Conservation (phyloP, 176 grass and related monocot species). For the Phragmites australis region DNA sequence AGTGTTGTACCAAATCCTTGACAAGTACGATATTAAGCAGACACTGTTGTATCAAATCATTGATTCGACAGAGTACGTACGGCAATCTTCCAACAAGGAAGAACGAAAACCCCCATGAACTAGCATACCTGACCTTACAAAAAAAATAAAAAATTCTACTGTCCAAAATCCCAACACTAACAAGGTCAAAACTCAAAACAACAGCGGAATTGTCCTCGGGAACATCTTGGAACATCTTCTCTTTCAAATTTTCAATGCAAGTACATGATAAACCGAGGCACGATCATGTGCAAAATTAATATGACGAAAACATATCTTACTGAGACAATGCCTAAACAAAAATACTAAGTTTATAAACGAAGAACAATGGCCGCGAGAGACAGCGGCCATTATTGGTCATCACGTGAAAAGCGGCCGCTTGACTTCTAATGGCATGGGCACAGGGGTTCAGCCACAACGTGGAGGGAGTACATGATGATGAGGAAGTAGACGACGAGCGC, state of each 20-base stretch:
- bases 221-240: not conserved
- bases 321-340: not conserved
- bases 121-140: not conserved
- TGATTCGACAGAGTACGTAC: not conserved
- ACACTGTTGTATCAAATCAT: not conserved
- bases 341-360: not conserved
- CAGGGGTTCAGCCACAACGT: constrained; percentile 43
- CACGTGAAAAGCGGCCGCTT: too few species aligned
- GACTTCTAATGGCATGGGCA: constrained; percentile 50
- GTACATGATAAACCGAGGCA: not conserved
- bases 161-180: not conserved
- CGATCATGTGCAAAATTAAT: not conserved
- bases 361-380: not conserved
- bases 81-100: not conserved
- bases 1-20: not conserved
- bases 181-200: not conserved
- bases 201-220: not conserved
- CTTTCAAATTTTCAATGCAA: not conserved
- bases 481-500: constrained; percentile 48
- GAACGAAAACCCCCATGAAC: not conserved
- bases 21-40: not conserved
- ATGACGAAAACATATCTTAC: not conserved
- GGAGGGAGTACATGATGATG: constrained; percentile 67
- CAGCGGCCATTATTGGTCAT: too few species aligned
- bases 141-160: not conserved